Percentiles rank a stretch among this genome's conserved stretches.
Conservation (phyloP, 2,329 filamentous ascomycete genomes). For the Alternaria tenuissima region DNA sequence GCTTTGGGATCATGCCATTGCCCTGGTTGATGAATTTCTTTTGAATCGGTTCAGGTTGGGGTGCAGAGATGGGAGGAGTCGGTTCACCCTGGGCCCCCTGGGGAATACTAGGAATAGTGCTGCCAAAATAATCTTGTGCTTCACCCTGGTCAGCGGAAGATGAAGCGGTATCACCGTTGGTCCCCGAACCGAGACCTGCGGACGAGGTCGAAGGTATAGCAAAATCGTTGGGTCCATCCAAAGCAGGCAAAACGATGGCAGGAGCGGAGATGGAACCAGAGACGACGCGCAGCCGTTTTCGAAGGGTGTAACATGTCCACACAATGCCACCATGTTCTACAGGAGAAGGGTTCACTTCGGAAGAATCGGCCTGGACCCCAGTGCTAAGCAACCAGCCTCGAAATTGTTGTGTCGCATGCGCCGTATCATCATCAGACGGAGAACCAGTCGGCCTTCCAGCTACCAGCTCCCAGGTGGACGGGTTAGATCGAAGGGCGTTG, state of each 20-base stretch:
- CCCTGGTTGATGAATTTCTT: slow-evolving; percentile 7
- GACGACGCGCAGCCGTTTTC: slow-evolving; percentile 73
- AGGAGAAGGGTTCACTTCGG: slow-evolving; percentile 59
- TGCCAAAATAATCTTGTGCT: slow-evolving; percentile 55
- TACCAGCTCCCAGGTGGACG: slow-evolving; percentile 65
- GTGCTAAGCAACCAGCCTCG: slow-evolving; percentile 72
- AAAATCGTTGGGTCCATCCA: slow-evolving; percentile 47
- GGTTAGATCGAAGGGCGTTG: slow-evolving; percentile 67
- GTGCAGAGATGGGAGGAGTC: slow-evolving; percentile 15
- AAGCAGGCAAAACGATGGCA: slow-evolving; percentile 35
- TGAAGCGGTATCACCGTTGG: slow-evolving; percentile 18
- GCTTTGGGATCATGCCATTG: slow-evolving; percentile 12
- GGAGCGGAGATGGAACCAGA: slow-evolving; percentile 56
- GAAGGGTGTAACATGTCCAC: slow-evolving; percentile 76
- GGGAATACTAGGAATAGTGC: slow-evolving; percentile 25
- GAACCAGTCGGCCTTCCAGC: slow-evolving; percentile 53
- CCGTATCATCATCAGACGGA: slow-evolving; percentile 48
- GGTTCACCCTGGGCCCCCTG: slow-evolving; percentile 25
- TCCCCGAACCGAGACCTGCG: slow-evolving; percentile 19
- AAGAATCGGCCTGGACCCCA: slow-evolving; percentile 60
- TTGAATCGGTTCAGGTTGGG: slow-evolving; percentile 13
- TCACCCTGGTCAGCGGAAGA: slow-evolving; percentile 31
- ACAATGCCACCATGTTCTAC: slow-evolving; percentile 69
- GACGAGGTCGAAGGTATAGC: slow-evolving; percentile 36
- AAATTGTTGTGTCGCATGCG: slow-evolving; percentile 60